A percentile compares a stretch with the other conserved stretches of the same genome.
Evolutionary conservation across 331 rosid genomes (phyloP).

Genomic region (Cydonia oblonga): DNA sequence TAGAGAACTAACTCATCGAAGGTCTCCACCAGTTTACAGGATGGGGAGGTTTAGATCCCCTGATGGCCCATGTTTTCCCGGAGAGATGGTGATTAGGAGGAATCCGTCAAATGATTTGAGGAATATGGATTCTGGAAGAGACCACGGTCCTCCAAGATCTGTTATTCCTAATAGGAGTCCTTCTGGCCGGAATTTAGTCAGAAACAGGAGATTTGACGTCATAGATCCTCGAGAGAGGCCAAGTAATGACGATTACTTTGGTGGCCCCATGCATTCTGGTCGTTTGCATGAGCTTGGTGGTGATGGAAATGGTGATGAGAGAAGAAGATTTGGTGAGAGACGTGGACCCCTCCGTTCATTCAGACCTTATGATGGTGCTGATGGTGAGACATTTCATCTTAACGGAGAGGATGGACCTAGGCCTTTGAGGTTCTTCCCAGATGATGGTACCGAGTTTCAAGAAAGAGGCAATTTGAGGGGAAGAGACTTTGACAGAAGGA

Average conservation of each 20-base stretch:
- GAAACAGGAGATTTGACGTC: slow-evolving; percentile 63
- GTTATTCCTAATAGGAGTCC: slow-evolving; percentile 50
- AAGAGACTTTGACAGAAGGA: slow-evolving; percentile 54
- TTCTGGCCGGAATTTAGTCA: slow-evolving; percentile 40
- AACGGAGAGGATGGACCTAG: slow-evolving; percentile 51
- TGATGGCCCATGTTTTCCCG: slow-evolving; percentile 50
- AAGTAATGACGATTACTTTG: slow-evolving; percentile 51
- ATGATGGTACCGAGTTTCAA: slow-evolving; percentile 52
- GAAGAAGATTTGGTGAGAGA: slow-evolving; percentile 72
- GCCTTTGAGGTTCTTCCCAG: slow-evolving; percentile 56
- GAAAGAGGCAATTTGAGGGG: slow-evolving; percentile 68
- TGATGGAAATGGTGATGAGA: slow-evolving; percentile 62
- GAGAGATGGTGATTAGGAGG: slow-evolving; percentile 56
- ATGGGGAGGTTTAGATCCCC: slow-evolving; percentile 80
- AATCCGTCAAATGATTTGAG: slow-evolving; percentile 56
- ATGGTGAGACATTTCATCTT: slow-evolving; percentile 51
- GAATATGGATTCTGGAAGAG: slow-evolving; percentile 59
- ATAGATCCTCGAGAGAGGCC: slow-evolving; percentile 56
- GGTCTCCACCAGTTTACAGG: slow-evolving; percentile 58
- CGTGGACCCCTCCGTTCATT: slow-evolving; percentile 60
- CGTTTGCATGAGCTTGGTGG: slow-evolving; percentile 39
- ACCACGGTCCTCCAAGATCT: slow-evolving; percentile 63
- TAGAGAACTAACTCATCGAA: slow-evolving; percentile 49
- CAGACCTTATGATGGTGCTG: slow-evolving; percentile 47
- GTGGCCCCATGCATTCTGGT: slow-evolving; percentile 58